phyloP scores from a whole-genome alignment of 1,284 basidiomycete genomes.

The Ceratobasidium sp. region DNA sequence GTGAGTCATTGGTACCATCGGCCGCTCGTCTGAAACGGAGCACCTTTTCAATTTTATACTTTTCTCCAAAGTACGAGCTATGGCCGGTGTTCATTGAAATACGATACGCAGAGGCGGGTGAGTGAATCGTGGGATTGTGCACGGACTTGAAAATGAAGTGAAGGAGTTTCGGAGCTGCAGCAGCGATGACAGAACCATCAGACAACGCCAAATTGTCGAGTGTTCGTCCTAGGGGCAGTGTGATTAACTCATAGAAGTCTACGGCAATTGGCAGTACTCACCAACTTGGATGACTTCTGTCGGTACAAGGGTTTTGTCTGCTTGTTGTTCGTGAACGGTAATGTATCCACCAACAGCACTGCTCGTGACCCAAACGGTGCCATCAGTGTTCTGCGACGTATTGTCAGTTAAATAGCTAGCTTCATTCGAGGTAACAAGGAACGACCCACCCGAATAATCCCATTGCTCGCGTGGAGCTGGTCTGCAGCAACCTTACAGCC shows the following conservation, averaged over 20 bases:
- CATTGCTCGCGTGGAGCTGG: conserved; percentile 63
- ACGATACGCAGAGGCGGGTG: conserved; percentile 64
- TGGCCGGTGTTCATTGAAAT: conserved; percentile 65
- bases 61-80: conserved; percentile 69
- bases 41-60: conserved; percentile 71
- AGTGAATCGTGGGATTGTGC: conserved; percentile 54
- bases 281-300: conserved; percentile 61
- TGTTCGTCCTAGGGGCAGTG: not conserved
- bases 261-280: conserved; percentile 48
- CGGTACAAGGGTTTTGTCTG: conserved; percentile 65
- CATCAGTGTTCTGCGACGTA: conserved; percentile 56
- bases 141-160: conserved; percentile 56
- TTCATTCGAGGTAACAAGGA: not conserved
- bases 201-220: conserved; percentile 17
- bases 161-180: conserved; percentile 54
- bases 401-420: not conserved
- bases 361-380: conserved; percentile 68
- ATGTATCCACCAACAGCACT: conserved; percentile 57
- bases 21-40: no score
- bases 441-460: conserved; percentile 60
- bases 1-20: not conserved
- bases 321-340: conserved; percentile 65
- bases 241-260: not conserved
- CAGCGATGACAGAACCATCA: conserved; percentile 54
- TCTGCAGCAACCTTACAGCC: conserved; percentile 68